Conservation (phyloP, 257 asterid species). For the Cordia subcordata region DNA sequence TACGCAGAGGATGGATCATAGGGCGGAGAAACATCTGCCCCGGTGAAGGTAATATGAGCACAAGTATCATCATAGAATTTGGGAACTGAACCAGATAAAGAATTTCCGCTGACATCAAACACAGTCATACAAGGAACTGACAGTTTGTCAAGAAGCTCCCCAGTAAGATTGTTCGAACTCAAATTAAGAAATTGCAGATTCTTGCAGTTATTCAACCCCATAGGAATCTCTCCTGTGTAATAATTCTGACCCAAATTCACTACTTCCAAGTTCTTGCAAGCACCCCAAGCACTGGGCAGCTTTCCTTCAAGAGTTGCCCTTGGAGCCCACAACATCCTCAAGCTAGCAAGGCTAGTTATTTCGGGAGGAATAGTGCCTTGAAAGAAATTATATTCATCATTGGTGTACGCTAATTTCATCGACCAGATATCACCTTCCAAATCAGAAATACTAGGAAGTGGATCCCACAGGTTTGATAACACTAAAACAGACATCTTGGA, state of each 20-base stretch:
- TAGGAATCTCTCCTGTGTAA: constrained; percentile 44
- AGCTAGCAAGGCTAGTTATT: constrained; percentile 49
- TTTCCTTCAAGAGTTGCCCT: constrained; percentile 63
- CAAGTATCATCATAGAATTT: constrained; percentile 42
- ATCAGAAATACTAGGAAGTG: constrained; percentile 45
- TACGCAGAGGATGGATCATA: constrained; percentile 57
- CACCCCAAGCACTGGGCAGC: constrained; percentile 69
- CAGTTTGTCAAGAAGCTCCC: constrained; percentile 50
- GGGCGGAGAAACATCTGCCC: constrained; percentile 15
- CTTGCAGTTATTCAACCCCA: constrained; percentile 55
- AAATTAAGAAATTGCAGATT: constrained; percentile 73
- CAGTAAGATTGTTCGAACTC: constrained; percentile 69
- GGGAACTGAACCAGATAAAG: constrained; percentile 70
- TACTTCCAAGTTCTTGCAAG: constrained; percentile 69
- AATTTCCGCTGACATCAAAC: constrained; percentile 73
- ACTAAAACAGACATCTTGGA: constrained; percentile 60
- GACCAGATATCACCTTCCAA: constrained; percentile 22
- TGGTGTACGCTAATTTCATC: constrained; percentile 29
- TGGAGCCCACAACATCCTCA: constrained; percentile 93
- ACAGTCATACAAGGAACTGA: constrained; percentile 84
- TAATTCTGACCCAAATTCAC: constrained; percentile 74
- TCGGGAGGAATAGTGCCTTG: constrained; percentile 64
- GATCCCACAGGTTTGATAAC: constrained; percentile 81
- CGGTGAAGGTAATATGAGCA: constrained; percentile 25
- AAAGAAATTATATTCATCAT: constrained; percentile 69